Conservation (phyloP, 805 yeast species). For the Metschnikowia orientalis region DNA sequence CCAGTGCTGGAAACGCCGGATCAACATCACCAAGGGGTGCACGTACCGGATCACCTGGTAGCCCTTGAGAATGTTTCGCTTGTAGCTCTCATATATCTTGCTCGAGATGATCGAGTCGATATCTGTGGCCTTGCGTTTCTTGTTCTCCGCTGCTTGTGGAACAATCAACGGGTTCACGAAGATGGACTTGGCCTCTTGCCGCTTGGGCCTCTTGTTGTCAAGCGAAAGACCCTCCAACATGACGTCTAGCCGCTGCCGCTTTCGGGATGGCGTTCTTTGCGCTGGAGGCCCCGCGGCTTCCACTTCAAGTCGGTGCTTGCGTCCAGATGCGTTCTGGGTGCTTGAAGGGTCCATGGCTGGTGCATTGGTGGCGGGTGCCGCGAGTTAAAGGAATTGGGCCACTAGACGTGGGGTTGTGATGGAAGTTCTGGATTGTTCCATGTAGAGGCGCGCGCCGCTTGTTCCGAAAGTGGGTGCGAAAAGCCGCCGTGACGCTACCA, state of each 20-base stretch:
- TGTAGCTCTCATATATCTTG: conserved; percentile 23
- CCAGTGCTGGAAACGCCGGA: conserved; percentile 33
- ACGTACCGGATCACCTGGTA: conserved; percentile 24
- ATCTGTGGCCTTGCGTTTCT: conserved; percentile 4
- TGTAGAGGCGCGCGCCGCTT: too few species aligned
- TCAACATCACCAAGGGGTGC: conserved; percentile 23
- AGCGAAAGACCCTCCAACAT: conserved; percentile 24
- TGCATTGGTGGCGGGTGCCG: too few species aligned
- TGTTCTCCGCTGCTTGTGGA: conserved; percentile 4
- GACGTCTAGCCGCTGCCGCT: conserved; percentile 30
- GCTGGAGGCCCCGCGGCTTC: background rate
- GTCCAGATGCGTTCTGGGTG: too few species aligned
- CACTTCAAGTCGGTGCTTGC: background rate
- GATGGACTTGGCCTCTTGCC: conserved; percentile 1
- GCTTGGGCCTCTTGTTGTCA: conserved; percentile 11
- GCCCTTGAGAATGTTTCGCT: conserved; percentile 16
- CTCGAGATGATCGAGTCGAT: conserved; percentile 22
- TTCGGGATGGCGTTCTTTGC: conserved; percentile 7
- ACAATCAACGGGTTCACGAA: conserved; percentile 14
- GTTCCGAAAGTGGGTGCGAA: too few species aligned
- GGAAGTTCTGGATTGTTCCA: too few species aligned
- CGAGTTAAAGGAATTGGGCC: too few species aligned
- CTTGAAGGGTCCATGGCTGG: too few species aligned
- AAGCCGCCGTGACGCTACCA: too few species aligned
- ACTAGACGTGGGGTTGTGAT: too few species aligned